These are phyloP conservation scores for Microstegium vimineum DNA, from an alignment of 176 grass and related monocot genomes.

Conservation along the genomic window DNA sequence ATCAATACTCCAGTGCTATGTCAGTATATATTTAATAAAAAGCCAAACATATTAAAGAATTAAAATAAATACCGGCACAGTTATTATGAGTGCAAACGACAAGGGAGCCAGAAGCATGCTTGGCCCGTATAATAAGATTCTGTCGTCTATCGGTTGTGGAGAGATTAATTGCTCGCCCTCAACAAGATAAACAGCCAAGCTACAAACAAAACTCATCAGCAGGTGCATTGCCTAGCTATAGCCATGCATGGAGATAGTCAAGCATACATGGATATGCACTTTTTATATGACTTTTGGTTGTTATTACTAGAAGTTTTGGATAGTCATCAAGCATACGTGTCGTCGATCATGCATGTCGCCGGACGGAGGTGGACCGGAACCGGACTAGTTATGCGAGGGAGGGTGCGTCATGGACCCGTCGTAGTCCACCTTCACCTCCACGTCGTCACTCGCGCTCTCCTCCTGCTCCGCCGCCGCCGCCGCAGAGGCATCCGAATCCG, in stretches of 20 bases:
- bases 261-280: too few relatives aligned
- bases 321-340: too few relatives aligned
- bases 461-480: slow-evolving; percentile 10
- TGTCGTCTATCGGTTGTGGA: too few relatives aligned
- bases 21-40: too few relatives aligned
- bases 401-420: slow-evolving; percentile 34
- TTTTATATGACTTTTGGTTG: too few relatives aligned
- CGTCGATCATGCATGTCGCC: not conserved
- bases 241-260: too few relatives aligned
- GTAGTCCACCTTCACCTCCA: slow-evolving; percentile 9
- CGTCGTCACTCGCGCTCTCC: not conserved
- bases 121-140: too few relatives aligned
- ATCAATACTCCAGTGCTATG: too few relatives aligned
- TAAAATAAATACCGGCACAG: not conserved
- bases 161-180: not conserved
- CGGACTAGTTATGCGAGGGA: slow-evolving; percentile 42
- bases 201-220: not conserved
- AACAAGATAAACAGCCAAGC: too few relatives aligned
- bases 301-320: too few relatives aligned
- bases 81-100: not conserved
- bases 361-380: not conserved
- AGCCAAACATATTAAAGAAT: not conserved
- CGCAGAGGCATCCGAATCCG: not conserved
- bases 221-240: too few relatives aligned
- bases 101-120: not conserved